These are phyloP conservation scores for Uronychia binucleata DNA, from an alignment of 73 alveolate species.

Conservation along the genomic window DNA sequence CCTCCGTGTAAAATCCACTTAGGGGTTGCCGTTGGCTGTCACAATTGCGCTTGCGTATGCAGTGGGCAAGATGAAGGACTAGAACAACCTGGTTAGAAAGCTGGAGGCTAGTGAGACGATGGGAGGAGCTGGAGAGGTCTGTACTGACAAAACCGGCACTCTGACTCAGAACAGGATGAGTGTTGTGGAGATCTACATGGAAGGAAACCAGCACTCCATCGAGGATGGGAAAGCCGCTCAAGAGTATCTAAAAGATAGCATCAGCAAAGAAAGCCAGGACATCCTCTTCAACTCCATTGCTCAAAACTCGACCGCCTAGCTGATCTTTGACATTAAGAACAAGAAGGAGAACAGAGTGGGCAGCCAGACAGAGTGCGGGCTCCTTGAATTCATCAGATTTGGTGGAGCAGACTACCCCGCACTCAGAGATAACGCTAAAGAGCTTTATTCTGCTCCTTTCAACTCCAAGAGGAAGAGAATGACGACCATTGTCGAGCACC, in stretches of 20 bases:
- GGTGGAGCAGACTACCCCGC: conserved; percentile 51
- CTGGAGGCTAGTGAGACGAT: conserved; percentile 91
- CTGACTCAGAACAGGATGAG: conserved; percentile 92
- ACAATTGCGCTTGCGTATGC: conserved; percentile 96
- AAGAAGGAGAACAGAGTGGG: conserved; percentile 67
- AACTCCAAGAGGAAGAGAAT: conserved; percentile 88
- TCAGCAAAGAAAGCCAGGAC: conserved; percentile 1
- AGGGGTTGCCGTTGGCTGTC: conserved; percentile 99
- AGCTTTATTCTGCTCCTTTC: conserved; percentile 74
- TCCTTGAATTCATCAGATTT: conserved; percentile 56
- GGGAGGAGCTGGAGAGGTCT: conserved; percentile 91
- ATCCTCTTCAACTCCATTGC: conserved; percentile 18
- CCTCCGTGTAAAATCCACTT: too few species aligned
- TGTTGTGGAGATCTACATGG: conserved; percentile 80
- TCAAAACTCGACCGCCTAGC: conserved; percentile 58
- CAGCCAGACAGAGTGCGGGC: conserved; percentile 84
- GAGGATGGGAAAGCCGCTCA: neutral
- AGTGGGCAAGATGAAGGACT: conserved; percentile 94
- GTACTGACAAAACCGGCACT: conserved; percentile 94
- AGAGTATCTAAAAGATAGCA: neutral
- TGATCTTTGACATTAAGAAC: conserved; percentile 19
- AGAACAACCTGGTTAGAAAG: conserved; percentile 90
- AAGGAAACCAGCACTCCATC: conserved; percentile 38
- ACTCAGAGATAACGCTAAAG: conserved; percentile 39
- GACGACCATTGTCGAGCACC: conserved; percentile 82